Evolutionary conservation across 164 flowering plant genomes (phyloP).

Genomic region (Macadamia tetraphylla): DNA sequence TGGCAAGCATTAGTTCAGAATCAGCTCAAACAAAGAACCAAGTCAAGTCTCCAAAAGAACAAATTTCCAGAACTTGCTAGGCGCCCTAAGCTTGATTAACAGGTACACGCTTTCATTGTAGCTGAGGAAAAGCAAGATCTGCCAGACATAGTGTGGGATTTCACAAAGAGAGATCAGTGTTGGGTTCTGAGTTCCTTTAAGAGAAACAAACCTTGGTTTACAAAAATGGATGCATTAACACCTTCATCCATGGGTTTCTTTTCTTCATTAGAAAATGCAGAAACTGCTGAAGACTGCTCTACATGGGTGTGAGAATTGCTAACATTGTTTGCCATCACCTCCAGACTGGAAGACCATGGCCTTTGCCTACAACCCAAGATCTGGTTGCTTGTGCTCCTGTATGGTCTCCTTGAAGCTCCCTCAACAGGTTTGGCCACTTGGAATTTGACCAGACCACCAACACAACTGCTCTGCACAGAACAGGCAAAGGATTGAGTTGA

Average conservation of each 20-base stretch:
- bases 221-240: slow-evolving; percentile 16
- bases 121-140: background rate
- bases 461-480: slow-evolving; percentile 6
- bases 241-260: slow-evolving; percentile 17
- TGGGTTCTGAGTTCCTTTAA: background rate
- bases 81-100: background rate
- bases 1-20: background rate
- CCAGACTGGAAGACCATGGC: slow-evolving; percentile 24
- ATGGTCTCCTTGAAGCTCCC: background rate
- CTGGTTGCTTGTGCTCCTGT: background rate
- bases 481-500: background rate
- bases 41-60: background rate
- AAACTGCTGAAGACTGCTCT: slow-evolving; percentile 17
- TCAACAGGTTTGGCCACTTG: background rate
- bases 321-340: slow-evolving; percentile 23
- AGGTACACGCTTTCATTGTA: background rate
- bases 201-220: slow-evolving; percentile 36
- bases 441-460: slow-evolving; percentile 7
- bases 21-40: background rate
- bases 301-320: slow-evolving; percentile 20
- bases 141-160: background rate
- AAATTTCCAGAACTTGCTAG: background rate
- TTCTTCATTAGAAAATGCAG: slow-evolving; percentile 19
- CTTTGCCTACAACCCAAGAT: slow-evolving; percentile 4
- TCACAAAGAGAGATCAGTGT: background rate